Conservation (phyloP, 139 green algal species). For the Astrephomene gubernaculifera region DNA sequence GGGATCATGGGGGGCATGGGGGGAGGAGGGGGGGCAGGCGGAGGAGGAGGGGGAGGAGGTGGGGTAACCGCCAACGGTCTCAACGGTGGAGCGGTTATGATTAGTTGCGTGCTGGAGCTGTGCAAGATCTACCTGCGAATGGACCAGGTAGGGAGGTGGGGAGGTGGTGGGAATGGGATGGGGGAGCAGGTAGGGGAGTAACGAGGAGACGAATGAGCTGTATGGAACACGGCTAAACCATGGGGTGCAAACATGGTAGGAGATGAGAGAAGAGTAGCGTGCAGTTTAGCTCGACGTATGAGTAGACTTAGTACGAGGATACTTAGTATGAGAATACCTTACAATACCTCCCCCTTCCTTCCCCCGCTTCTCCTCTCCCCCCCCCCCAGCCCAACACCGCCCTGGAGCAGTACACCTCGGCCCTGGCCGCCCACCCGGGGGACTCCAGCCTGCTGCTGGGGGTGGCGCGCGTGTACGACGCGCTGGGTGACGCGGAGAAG, state of each 20-base stretch:
- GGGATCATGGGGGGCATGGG: neutral
- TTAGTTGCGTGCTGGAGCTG: constrained; percentile 73
- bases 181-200: neutral
- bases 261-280: too few relatives aligned
- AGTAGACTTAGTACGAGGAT: too few relatives aligned
- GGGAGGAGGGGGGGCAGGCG: too few relatives aligned
- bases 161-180: neutral
- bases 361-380: constrained; percentile 10
- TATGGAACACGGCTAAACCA: too few relatives aligned
- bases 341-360: neutral
- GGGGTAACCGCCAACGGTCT: constrained; percentile 20
- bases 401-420: constrained; percentile 70
- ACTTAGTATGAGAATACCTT: too few relatives aligned
- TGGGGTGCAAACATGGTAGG: too few relatives aligned
- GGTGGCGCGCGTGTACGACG: constrained; percentile 78
- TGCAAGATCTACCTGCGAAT: constrained; percentile 80
- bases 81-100: constrained; percentile 55
- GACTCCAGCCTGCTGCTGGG: constrained; percentile 75
- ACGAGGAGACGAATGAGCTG: too few relatives aligned
- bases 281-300: too few relatives aligned
- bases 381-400: constrained; percentile 60
- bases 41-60: neutral
- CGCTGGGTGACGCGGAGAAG: constrained; percentile 71
- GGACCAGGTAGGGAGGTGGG: constrained; percentile 67
- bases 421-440: constrained; percentile 60